Percentiles rank a stretch among this genome's conserved stretches.
Conservation (phyloP, 2,329 filamentous ascomycete genomes). For the Fusarium sp. region DNA sequence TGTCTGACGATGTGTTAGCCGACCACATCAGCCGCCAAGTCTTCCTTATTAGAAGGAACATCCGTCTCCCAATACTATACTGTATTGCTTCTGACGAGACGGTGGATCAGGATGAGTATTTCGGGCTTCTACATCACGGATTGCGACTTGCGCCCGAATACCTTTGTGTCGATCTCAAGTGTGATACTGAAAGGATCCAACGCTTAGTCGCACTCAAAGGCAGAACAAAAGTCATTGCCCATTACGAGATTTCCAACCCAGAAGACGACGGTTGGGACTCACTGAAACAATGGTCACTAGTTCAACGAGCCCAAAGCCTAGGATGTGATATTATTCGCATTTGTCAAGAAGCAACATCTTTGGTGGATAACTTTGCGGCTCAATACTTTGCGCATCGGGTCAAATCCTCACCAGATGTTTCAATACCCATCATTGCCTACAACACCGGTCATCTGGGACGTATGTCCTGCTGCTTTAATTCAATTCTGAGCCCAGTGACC, state of each 20-base stretch:
- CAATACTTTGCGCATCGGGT: conserved; percentile 9
- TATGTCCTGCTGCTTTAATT: conserved; percentile 5
- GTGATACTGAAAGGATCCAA: not conserved
- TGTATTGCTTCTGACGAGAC: accelerated
- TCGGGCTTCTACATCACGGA: not conserved
- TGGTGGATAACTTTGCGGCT: conserved; percentile 13
- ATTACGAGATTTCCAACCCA: not conserved
- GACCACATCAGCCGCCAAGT: conserved; percentile 2
- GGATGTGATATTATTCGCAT: conserved; percentile 9
- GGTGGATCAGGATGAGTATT: not conserved
- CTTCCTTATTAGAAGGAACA: not conserved
- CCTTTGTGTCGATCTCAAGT: conserved; percentile 2
- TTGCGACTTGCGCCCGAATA: conserved; percentile 2
- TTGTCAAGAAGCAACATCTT: not conserved
- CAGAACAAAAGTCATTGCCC: not conserved
- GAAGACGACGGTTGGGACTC: conserved; percentile 4
- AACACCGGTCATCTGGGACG: conserved; percentile 12
- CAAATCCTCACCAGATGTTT: not conserved
- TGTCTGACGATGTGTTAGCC: accelerated
- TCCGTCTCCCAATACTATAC: conserved; percentile 1
- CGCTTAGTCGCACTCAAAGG: not conserved
- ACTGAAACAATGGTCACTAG: not conserved
- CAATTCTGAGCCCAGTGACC: conserved; percentile 9
- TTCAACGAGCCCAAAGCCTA: not conserved
- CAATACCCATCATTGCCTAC: conserved; percentile 4